Base-by-base conservation (phyloP, 225 moss, liverwort and hornwort species). In the Neckera pumila region DNA sequence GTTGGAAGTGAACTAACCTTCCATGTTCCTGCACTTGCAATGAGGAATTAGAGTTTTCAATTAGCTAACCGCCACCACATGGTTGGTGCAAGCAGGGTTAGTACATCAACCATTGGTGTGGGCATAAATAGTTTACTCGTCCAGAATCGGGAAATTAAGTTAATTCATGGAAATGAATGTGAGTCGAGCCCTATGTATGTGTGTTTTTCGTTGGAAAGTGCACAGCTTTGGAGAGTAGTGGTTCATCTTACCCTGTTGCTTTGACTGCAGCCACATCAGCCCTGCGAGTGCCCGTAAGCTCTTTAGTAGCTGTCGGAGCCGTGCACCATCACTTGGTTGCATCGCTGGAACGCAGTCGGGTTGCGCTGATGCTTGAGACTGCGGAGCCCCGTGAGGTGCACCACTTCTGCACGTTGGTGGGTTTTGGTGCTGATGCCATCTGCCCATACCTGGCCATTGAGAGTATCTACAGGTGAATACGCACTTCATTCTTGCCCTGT, bases 371-470 rank as follows among this genome's bases (percentile, higher is more conserved):
- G 84, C 71, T 96, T 76, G 97, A 97, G 88, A 94, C 96, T 81
- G 97, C 93, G 79, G 97, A 97, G 84, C 95, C 97, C 60, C 92
- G 97, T 76, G 97, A 97, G 80, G 97, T 97, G 59, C 97, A 97
- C 72, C 97, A 96, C 87, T 97, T 97, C 76, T 96, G 97, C 82
- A 96, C 96, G 40, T 88, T 97, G 85, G 92, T 97, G 57, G 97
- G 97, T 23, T 97, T 96, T 84, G 97, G 96, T 81, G 97, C 92
- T 63, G 97, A 97, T 79, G 97, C 94, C 51, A 96, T 97, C 72
- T 97, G 95, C 80, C 95, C 96, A 47, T 97, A 97, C 87, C 85
- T 97, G 66, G 95, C 95, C 79, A 94, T 97, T 83, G 97, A 97
- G 89, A 88, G 94, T 58, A 97, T 97, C 58, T 95, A 93, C 90